Conservation (phyloP, 2,329 filamentous ascomycete genomes). For the Hansfordia pulvinata region DNA sequence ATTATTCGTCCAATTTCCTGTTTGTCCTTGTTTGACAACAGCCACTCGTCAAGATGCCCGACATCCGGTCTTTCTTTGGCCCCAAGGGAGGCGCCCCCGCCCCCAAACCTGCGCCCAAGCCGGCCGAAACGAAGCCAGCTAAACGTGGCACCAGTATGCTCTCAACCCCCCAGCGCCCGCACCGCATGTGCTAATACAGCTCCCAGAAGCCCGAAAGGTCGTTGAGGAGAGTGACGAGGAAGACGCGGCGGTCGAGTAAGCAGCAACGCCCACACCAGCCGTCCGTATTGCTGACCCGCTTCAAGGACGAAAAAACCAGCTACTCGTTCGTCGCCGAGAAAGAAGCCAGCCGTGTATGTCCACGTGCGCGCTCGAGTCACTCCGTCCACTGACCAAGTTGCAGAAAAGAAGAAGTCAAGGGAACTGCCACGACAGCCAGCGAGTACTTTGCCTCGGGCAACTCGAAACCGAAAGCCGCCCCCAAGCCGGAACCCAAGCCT, state of each 20-base stretch:
- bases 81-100: conserved; percentile 52
- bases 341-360: conserved; percentile 43
- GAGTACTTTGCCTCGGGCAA: conserved; percentile 42
- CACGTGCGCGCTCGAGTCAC: too few species aligned
- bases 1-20: too few species aligned
- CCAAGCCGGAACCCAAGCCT: conserved; percentile 25
- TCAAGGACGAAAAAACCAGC: conserved; percentile 40
- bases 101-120: conserved; percentile 31
- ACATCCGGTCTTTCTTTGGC: conserved; percentile 86
- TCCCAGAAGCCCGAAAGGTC: conserved; percentile 47
- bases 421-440: conserved; percentile 38
- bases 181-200: too few species aligned
- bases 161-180: too few species aligned
- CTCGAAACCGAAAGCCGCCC: conserved; percentile 23
- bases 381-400: conserved; percentile 3
- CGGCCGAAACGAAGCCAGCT: conserved; percentile 28
- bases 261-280: conserved; percentile 1
- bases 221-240: conserved; percentile 75
- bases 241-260: conserved; percentile 42
- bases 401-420: conserved; percentile 28
- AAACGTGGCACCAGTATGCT: conserved; percentile 30
- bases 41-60: too few species aligned
- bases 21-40: too few species aligned
- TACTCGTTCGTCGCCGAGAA: conserved; percentile 32
- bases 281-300: conserved; percentile 6